Evolutionary conservation across 345 rosid species (phyloP), one percentile per base, ranked within the genome.

Genomic region (Leavenworthia alabamica): DNA sequence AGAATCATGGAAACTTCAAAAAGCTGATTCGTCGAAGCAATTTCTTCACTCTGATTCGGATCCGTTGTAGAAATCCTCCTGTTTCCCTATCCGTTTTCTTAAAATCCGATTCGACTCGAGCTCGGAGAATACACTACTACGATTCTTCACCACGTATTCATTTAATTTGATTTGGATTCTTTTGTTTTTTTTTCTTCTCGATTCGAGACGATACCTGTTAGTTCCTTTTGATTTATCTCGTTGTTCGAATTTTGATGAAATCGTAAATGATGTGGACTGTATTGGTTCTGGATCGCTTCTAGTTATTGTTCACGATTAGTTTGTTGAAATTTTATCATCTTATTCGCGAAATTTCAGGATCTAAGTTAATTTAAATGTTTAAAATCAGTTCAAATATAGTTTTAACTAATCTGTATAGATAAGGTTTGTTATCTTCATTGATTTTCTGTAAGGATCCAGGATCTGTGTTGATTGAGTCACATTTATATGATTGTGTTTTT

Each of bases 11-110:
- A 74, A 66, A 36, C 62, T 60, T 55, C 56, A 52, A 51, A 69
- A 69, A 69, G 56, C 62, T 69, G 73, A 68, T 68, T 60, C 67
- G 26, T 52, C 0, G 13, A 56, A 58, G 61, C 69, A 8, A 47
- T 1, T 40, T 32, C 48, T 35, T 39, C 54, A 24, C 29, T 60
- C 49, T 70, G 83, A 76, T 79, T 80, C 81, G 65, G 75, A 77
- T 80, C 75, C 64, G 54, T 39, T 15, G 48, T 70, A 37, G 8
- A 33, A 3, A 8, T 45, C 20, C 5, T 62, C 48, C 51, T 32
- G 75, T n/a, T n/a, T n/a, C n/a, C n/a, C n/a, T n/a, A 73, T 75
- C 79, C 69, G 77, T 77, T 83, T 75, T 46, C 7, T 16, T n/a
- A n/a, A 13, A 14, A 14, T 62, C 64, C 33, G 60, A 64, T 64